Percentiles rank a stretch among this genome's conserved stretches.
Evolutionary conservation across 345 rosid species (phyloP).

Genomic region (Eucalyptus curtisii): DNA sequence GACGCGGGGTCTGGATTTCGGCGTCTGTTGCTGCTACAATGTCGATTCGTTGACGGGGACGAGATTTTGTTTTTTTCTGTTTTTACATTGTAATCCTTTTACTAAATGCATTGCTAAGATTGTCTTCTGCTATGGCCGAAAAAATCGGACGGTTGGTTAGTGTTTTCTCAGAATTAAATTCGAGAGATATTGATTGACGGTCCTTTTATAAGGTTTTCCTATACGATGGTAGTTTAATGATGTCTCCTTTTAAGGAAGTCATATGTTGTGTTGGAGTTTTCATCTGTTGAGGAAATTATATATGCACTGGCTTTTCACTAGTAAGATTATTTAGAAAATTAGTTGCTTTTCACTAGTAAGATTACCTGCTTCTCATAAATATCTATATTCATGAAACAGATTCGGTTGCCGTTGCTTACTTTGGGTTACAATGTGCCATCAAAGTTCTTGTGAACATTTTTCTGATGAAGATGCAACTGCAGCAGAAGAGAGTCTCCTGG

Average conservation of each 20-base stretch:
- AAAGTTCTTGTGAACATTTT: conserved; percentile 37
- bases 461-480: conserved; percentile 55
- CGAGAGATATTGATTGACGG: not conserved
- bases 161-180: not conserved
- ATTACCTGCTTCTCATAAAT: not conserved
- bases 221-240: not conserved
- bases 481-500: conserved; percentile 56
- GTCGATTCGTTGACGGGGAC: not conserved
- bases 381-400: not conserved
- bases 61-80: not conserved
- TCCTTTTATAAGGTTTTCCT: not conserved
- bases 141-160: not conserved
- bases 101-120: not conserved
- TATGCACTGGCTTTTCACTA: not conserved
- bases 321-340: not conserved
- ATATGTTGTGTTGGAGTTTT: not conserved
- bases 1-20: not conserved
- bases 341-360: not conserved
- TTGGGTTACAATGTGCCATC: conserved; percentile 50
- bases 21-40: not conserved
- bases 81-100: not conserved
- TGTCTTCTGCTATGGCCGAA: not conserved
- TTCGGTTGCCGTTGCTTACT: not conserved
- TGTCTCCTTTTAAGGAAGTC: not conserved
- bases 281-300: not conserved